Percentiles rank a stretch among this genome's conserved stretches.
Conservation (phyloP, 345 rosid species). For the Melaleuca quinquenervia region DNA sequence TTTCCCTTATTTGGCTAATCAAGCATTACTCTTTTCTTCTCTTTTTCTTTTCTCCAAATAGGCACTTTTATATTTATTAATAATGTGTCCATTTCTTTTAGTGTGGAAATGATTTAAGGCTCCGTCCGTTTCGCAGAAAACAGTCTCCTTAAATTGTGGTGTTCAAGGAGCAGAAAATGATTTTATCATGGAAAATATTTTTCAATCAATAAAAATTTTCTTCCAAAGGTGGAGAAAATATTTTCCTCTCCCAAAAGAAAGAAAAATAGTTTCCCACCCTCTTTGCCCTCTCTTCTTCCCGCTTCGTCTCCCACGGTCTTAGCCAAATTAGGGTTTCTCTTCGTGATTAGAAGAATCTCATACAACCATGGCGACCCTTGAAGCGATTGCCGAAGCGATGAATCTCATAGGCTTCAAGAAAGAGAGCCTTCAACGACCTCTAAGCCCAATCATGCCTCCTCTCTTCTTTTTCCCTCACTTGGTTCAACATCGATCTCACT, state of each 20-base stretch:
- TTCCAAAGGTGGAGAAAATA: too few relatives aligned
- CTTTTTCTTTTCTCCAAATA: neutral
- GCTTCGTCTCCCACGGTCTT: neutral
- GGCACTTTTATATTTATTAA: neutral
- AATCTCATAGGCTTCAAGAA: slow-evolving; percentile 39
- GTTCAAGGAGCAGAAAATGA: too few relatives aligned
- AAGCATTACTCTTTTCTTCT: too few relatives aligned
- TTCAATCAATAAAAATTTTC: too few relatives aligned
- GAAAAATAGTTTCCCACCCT: too few relatives aligned
- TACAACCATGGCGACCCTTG: slow-evolving; percentile 16
- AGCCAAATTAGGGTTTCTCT: neutral
- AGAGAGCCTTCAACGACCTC: slow-evolving; percentile 41
- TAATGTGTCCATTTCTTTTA: neutral
- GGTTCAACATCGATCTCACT: slow-evolving; percentile 69
- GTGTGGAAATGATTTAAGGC: neutral
- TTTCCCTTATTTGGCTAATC: neutral
- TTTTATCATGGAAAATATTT: too few relatives aligned
- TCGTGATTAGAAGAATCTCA: too few relatives aligned
- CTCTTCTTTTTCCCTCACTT: slow-evolving; percentile 36
- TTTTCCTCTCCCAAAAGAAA: too few relatives aligned
- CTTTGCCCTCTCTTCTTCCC: neutral
- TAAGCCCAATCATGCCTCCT: slow-evolving; percentile 35
- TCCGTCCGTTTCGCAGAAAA: too few relatives aligned
- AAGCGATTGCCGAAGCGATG: slow-evolving; percentile 47
- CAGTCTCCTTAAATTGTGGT: too few relatives aligned